phyloP scores from a whole-genome alignment of 441 rosid genomes.

The Macaranga tanarius region DNA sequence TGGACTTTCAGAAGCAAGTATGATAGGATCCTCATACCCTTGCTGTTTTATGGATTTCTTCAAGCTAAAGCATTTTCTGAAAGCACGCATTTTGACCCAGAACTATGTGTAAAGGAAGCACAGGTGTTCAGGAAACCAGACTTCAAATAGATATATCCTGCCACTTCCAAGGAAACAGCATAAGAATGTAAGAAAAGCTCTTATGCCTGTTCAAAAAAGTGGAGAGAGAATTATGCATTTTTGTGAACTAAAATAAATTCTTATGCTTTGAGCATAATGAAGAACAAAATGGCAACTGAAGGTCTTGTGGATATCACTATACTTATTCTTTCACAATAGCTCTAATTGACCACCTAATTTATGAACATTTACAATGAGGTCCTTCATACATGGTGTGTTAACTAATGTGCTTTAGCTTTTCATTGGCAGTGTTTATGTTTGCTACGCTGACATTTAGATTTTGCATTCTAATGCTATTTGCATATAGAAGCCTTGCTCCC shows the following conservation, averaged over 20 bases:
- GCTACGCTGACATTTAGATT: neutral
- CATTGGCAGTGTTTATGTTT: neutral
- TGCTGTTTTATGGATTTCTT: constrained; percentile 23
- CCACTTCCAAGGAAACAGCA: constrained; percentile 19
- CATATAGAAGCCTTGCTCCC: neutral
- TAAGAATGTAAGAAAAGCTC: constrained; percentile 12
- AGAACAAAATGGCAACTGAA: neutral
- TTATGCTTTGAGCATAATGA: neutral
- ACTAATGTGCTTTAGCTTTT: neutral
- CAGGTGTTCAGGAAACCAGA: neutral
- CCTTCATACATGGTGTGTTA: neutral
- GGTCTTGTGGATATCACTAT: neutral
- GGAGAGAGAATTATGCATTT: no score
- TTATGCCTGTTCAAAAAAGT: no score
- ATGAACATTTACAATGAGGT: neutral
- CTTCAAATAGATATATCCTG: constrained; percentile 16
- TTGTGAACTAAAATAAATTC: no score
- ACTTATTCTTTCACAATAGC: neutral
- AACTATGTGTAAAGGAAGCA: neutral
- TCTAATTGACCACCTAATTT: neutral
- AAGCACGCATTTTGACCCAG: constrained; percentile 37
- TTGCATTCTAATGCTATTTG: neutral
- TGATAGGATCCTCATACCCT: constrained; percentile 36
- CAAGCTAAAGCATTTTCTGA: constrained; percentile 48
- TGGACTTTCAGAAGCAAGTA: constrained; percentile 59